Evolutionary conservation across 2,329 filamentous ascomycete species (phyloP), one percentile per base, ranked within the genome.

Genomic region (Ascocoryne sarcoides): DNA sequence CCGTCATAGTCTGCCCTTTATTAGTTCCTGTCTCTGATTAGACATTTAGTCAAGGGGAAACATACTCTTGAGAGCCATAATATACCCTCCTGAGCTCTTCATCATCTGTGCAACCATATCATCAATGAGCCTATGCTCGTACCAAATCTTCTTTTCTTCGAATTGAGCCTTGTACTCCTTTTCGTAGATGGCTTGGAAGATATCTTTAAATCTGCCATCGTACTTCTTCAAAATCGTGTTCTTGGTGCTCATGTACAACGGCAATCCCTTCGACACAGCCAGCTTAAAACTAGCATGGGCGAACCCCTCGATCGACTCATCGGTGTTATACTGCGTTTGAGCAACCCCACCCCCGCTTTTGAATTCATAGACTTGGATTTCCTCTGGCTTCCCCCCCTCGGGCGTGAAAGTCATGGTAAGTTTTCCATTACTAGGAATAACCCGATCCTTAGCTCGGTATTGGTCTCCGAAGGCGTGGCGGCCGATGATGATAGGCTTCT

Each of bases 71-170:
- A 96, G 78, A 48, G 92, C 92, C 75, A 96, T 95, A 63, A 96
- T 79, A 68, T 92, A 95, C 49, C 92, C 92, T 56, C 92, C 92
- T 58, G 82, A 79, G 68, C 84, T 92, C 84, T 98, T 98, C 75
- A 98, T 84, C 92, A 98, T 98, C 76, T 98, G 92, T 36, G 92
- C 92, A 50, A 98, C 92, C 92, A 98, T 96, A 69, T 98, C 92
- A 68, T 98, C 92, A 61, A 98, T 96, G 54, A 98, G 75, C 60
- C 92, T 84, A 71, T 98, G 92, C 80, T 98, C 92, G 64, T 98
- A 96, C 92, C 92, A 96, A 69, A 96, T 94, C 49, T 77, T 77
- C 73, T 88, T 86, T 60, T 81, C 82, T 63, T 95, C 89, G 56
- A 96, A 96, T 32, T 86, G 76, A 63, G 77, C 74, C 74, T 84